Evolutionary conservation across 129 eudicot genomes (phyloP).

Genomic region (Pulicaria dysenterica): DNA sequence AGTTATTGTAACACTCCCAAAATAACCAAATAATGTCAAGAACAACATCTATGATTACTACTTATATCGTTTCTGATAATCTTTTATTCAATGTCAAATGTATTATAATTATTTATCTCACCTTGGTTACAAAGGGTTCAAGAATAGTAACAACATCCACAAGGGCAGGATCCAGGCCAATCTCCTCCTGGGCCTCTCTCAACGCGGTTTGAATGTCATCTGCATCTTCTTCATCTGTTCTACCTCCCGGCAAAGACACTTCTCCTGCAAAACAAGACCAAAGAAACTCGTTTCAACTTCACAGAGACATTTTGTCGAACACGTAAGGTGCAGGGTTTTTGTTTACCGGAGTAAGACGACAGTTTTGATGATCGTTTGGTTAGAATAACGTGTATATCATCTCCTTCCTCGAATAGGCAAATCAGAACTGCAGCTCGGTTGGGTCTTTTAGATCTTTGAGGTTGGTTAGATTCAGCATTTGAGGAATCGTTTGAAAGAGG

Average conservation of each 20-base stretch:
- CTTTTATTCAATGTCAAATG: background rate
- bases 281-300: background rate
- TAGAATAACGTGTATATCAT: constrained; percentile 59
- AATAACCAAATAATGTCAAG: too few species aligned
- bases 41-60: too few species aligned
- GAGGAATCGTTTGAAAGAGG: too few species aligned
- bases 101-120: constrained; percentile 4
- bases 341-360: constrained; percentile 65
- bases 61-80: too few species aligned
- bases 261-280: constrained; percentile 49
- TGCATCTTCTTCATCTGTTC: constrained; percentile 56
- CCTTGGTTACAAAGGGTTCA: constrained; percentile 56
- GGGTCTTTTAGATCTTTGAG: constrained; percentile 29
- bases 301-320: constrained; percentile 5
- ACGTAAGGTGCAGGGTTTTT: background rate
- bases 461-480: constrained; percentile 11
- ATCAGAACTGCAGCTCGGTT: constrained; percentile 70
- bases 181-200: constrained; percentile 83
- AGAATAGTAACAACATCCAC: constrained; percentile 66
- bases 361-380: constrained; percentile 62
- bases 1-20: background rate
- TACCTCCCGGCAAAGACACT: constrained; percentile 88
- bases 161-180: constrained; percentile 73
- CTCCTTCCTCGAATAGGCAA: constrained; percentile 51
- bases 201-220: constrained; percentile 58